A percentile compares a stretch with the other conserved stretches of the same genome.
Evolutionary conservation across 164 flowering plant genomes (phyloP).

Genomic region (Vitis vinifera): ASM3070453v1 NC_081822.1:4649001-4649500

Average conservation of each 20-base stretch:
- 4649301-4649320: constrained; percentile 17
- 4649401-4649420: constrained; percentile 47
- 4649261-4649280: constrained; percentile 7
- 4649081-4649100: constrained; percentile 32
- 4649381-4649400: constrained; percentile 38
- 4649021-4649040: constrained; percentile 21
- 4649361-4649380: constrained; percentile 33
- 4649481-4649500: constrained; percentile 20
- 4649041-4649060: constrained; percentile 18
- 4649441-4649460: constrained; percentile 36
- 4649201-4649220: constrained; percentile 47
- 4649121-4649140: constrained; percentile 39
- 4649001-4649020: constrained; percentile 22
- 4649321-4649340: constrained; percentile 11
- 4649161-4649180: constrained; percentile 23
- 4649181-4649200: constrained; percentile 15
- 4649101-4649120: constrained; percentile 46
- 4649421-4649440: constrained; percentile 45
- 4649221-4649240: constrained; percentile 31
- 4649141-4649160: constrained; percentile 41
- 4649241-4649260: constrained; percentile 1
- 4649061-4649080: constrained; percentile 51
- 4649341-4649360: constrained; percentile 24
- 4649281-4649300: constrained; percentile 12
- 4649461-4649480: not conserved